phyloP scores from a whole-genome alignment of 495 filamentous ascomycete genomes.

The Penicillium flavigenum region DNA sequence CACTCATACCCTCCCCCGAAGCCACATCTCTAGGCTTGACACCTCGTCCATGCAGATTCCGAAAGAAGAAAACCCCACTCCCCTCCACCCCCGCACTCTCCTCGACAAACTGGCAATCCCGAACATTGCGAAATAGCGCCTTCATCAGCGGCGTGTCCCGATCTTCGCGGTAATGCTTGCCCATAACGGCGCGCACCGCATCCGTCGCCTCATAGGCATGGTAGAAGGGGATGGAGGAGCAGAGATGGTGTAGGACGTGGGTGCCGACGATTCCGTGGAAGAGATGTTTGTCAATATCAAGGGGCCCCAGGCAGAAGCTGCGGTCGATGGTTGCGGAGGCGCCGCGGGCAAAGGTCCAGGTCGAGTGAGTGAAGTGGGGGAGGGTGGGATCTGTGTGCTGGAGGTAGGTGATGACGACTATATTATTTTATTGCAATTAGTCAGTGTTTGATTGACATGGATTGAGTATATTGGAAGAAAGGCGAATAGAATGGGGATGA shows the following conservation, averaged over 20 bases:
- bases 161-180: neutral
- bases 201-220: constrained; percentile 32
- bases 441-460: neutral
- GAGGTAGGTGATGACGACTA: constrained; percentile 72
- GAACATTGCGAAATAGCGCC: neutral
- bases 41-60: neutral
- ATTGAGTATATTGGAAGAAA: neutral
- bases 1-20: neutral
- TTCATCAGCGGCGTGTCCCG: neutral
- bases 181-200: neutral
- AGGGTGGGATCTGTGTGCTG: constrained; percentile 80
- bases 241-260: constrained; percentile 79
- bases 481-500: neutral
- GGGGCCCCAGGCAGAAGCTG: constrained; percentile 34
- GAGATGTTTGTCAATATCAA: constrained; percentile 72
- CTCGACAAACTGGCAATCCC: neutral
- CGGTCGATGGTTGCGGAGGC: constrained; percentile 33
- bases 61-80: neutral
- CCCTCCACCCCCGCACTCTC: neutral
- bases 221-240: constrained; percentile 78
- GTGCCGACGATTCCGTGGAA: constrained; percentile 82
- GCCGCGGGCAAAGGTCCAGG: constrained; percentile 77
- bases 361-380: constrained; percentile 67
- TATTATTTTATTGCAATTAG: neutral
- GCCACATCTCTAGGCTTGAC: neutral